Conservation (phyloP, 176 grass and related monocot genomes). For the Carex cristatella region DNA sequence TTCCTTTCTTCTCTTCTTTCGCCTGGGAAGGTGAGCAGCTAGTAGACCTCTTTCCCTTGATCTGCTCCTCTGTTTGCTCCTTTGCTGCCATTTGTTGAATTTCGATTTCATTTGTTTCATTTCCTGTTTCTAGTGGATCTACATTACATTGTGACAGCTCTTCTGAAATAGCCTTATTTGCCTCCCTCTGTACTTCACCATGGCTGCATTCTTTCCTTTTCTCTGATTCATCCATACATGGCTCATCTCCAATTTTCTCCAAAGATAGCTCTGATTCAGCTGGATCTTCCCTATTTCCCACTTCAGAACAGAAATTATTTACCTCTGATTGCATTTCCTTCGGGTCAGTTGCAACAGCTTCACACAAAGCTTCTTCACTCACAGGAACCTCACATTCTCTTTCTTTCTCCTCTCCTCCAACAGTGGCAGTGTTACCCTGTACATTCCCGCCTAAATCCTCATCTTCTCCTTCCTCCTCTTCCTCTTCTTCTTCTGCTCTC, state of each 20-base stretch:
- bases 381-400: slow-evolving; percentile 1
- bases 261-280: background rate
- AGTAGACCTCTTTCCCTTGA: slow-evolving; percentile 51
- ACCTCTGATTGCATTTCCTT: slow-evolving; percentile 26
- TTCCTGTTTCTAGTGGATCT: background rate
- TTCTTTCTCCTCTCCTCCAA: slow-evolving; percentile 10
- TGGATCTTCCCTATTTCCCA: background rate
- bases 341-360: slow-evolving; percentile 25
- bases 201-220: background rate
- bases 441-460: slow-evolving; percentile 20
- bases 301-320: background rate
- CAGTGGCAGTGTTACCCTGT: slow-evolving; percentile 25
- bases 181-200: background rate
- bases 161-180: background rate
- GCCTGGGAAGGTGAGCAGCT: slow-evolving; percentile 33
- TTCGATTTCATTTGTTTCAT: background rate
- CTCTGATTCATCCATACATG: background rate
- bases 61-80: slow-evolving; percentile 26
- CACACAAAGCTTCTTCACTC: slow-evolving; percentile 16
- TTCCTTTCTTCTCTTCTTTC: slow-evolving; percentile 64
- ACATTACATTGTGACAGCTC: background rate
- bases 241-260: background rate
- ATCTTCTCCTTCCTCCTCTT: slow-evolving; percentile 11
- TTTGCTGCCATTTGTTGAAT: background rate
- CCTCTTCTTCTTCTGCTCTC: background rate